A percentile compares a stretch with the other conserved stretches of the same genome.
Evolutionary conservation across 805 yeast genomes (phyloP).

Genomic region (Metschnikowia continentalis): DNA sequence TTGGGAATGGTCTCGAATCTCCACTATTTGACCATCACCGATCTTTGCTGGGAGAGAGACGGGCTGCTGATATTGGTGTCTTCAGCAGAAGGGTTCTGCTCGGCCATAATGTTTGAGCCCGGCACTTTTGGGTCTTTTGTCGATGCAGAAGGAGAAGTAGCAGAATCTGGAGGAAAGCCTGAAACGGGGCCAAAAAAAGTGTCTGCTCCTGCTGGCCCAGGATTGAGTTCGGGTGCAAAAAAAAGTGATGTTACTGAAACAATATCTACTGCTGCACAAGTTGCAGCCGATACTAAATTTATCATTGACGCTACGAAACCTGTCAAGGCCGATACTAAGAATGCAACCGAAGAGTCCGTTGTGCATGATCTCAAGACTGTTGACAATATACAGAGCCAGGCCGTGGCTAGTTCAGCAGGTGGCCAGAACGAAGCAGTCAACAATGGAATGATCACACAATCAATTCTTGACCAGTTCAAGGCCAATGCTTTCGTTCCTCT

Average conservation of each 20-base stretch:
- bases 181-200: too few species aligned
- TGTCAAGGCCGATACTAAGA: too few species aligned
- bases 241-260: not conserved
- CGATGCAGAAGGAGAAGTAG: not conserved
- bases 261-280: too few species aligned
- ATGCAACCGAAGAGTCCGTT: too few species aligned
- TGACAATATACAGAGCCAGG: not conserved
- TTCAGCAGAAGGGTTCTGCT: constrained; percentile 91
- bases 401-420: not conserved
- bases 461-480: constrained; percentile 11
- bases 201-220: not conserved
- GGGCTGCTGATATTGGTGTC: constrained; percentile 69
- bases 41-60: constrained; percentile 76
- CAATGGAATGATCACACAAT: not conserved
- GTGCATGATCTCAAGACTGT: too few species aligned
- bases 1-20: constrained; percentile 71
- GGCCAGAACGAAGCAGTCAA: not conserved
- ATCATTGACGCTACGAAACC: not conserved
- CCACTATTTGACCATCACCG: constrained; percentile 88
- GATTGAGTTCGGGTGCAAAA: too few species aligned
- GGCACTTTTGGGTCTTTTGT: constrained; percentile 50
- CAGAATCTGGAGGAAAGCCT: not conserved
- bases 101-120: constrained; percentile 53
- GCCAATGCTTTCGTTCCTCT: constrained; percentile 5
- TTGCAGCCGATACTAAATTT: too few species aligned